A percentile compares a stretch with the other conserved stretches of the same genome.
These are phyloP conservation scores for Stagonosporopsis cucurbitacearum DNA, from an alignment of 2,329 filamentous ascomycete species.

Conservation along the genomic window DNA sequence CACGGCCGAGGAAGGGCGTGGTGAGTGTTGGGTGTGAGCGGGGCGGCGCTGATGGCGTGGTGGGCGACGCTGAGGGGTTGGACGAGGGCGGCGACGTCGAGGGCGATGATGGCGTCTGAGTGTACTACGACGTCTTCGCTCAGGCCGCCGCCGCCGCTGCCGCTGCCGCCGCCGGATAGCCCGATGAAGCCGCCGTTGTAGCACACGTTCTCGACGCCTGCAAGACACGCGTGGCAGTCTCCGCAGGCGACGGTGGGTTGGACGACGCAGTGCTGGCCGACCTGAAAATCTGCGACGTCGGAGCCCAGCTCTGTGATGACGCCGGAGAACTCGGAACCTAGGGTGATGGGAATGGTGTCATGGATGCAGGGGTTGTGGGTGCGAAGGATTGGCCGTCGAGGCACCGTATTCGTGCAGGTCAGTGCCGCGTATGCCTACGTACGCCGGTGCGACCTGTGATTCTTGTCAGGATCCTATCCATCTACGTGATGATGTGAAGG, in stretches of 20 bases:
- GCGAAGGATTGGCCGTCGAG: constrained; percentile 57
- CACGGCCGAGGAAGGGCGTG: constrained; percentile 65
- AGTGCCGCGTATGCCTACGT: constrained; percentile 61
- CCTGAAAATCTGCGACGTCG: constrained; percentile 54
- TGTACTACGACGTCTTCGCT: constrained; percentile 62
- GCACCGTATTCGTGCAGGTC: constrained; percentile 64
- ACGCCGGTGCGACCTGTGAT: constrained; percentile 51
- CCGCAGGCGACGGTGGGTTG: constrained; percentile 67
- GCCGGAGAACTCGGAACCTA: constrained; percentile 72
- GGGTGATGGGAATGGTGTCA: constrained; percentile 63
- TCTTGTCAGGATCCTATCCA: not conserved
- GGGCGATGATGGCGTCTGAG: constrained; percentile 55
- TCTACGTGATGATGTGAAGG: no score
- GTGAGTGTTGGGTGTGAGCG: constrained; percentile 55
- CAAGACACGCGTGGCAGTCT: constrained; percentile 61
- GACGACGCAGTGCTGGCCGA: constrained; percentile 64
- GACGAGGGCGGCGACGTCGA: constrained; percentile 64
- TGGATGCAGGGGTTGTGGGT: constrained; percentile 60
- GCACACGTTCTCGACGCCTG: constrained; percentile 64
- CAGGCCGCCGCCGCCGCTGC: constrained; percentile 63
- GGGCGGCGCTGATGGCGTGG: constrained; percentile 64
- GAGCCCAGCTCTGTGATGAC: constrained; percentile 65
- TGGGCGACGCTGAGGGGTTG: constrained; percentile 70
- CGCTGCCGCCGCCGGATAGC: constrained; percentile 59
- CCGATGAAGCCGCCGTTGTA: constrained; percentile 62